Conservation (phyloP, 805 yeast genomes). For the Millerozyma acaciae region DNA sequence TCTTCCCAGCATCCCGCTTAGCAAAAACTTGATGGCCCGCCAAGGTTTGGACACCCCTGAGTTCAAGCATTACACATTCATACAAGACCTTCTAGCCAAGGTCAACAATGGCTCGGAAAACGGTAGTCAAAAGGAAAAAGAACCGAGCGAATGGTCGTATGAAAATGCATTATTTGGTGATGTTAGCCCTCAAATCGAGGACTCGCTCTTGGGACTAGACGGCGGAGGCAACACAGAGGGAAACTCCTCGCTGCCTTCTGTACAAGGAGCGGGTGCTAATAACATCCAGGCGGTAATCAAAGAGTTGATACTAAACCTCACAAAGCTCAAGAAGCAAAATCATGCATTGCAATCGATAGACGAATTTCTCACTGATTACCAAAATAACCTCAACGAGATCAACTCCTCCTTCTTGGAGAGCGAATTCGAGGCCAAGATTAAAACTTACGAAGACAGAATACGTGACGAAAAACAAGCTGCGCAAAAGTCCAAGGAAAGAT, state of each 20-base stretch:
- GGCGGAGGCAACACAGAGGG: constrained; percentile 50
- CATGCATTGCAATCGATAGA: constrained; percentile 53
- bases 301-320: constrained; percentile 50
- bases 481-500: constrained; percentile 13
- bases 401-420: constrained; percentile 22
- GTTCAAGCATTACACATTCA: constrained; percentile 31
- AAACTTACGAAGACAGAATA: constrained; percentile 13
- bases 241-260: too few species aligned
- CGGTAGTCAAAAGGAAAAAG: constrained; percentile 5
- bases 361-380: constrained; percentile 50
- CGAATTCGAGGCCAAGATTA: constrained; percentile 13
- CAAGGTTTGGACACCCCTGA: constrained; percentile 21
- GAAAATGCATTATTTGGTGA: constrained; percentile 65
- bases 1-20: neutral
- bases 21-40: neutral
- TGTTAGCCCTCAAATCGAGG: constrained; percentile 47
- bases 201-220: constrained; percentile 44
- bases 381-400: constrained; percentile 19
- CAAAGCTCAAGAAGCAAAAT: constrained; percentile 57
- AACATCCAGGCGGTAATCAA: constrained; percentile 54
- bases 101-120: constrained; percentile 5
- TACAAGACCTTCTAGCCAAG: constrained; percentile 27
- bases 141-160: constrained; percentile 25
- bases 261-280: constrained; percentile 55
- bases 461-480: constrained; percentile 11